Conservation (phyloP, 805 yeast genomes). For the Teunomyces cretensis region DNA sequence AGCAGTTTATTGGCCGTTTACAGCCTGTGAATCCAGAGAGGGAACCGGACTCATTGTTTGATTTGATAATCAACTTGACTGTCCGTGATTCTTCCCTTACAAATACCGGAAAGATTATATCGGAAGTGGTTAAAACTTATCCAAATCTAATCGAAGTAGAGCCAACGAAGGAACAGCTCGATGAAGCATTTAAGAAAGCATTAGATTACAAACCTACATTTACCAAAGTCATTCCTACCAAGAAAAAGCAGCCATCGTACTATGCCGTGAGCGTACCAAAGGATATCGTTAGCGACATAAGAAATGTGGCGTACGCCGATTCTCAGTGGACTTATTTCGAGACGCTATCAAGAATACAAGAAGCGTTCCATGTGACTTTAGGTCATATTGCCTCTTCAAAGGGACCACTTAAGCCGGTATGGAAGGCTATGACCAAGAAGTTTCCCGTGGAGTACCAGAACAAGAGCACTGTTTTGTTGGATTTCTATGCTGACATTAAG, state of each 20-base stretch:
- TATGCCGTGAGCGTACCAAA: slow-evolving; percentile 24
- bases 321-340: slow-evolving; percentile 24
- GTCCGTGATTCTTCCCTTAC: slow-evolving; percentile 28
- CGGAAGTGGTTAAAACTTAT: slow-evolving; percentile 35
- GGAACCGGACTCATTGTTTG: slow-evolving; percentile 69
- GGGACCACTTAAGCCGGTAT: slow-evolving; percentile 15
- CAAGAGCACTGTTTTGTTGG: slow-evolving; percentile 6
- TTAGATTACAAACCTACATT: slow-evolving; percentile 52
- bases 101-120: slow-evolving; percentile 10
- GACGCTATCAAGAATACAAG: slow-evolving; percentile 42
- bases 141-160: slow-evolving; percentile 36
- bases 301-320: not conserved
- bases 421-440: slow-evolving; percentile 16
- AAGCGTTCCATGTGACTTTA: slow-evolving; percentile 66
- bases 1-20: slow-evolving; percentile 68
- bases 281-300: not conserved
- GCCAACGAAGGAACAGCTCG: slow-evolving; percentile 35
- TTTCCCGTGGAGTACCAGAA: slow-evolving; percentile 6
- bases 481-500: slow-evolving; percentile 36
- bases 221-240: slow-evolving; percentile 32
- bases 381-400: slow-evolving; percentile 40
- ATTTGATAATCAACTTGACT: slow-evolving; percentile 58
- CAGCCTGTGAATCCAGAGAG: slow-evolving; percentile 50
- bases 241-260: slow-evolving; percentile 35
- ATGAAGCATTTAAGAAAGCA: slow-evolving; percentile 52